Evolutionary conservation across 2,329 filamentous ascomycete genomes (phyloP), one percentile per base, ranked within the genome.

Genomic region (Monilinia polystroma): DNA sequence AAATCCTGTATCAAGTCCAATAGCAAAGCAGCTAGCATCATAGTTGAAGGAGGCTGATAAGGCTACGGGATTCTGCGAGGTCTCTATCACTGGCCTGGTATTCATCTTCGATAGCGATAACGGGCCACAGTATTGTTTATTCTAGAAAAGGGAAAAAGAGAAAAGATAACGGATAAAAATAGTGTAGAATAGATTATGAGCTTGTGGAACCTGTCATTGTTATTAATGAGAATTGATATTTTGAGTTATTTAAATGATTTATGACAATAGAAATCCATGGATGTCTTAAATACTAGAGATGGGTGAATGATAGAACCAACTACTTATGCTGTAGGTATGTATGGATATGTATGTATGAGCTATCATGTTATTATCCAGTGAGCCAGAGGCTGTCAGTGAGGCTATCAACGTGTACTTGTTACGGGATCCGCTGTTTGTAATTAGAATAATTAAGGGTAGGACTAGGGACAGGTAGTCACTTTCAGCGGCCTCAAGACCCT

Each of bases 21-120:
- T 90, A 35, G 92, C 86, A 78, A 98, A 98, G 75, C 90, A 93
- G 73, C 87, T 93, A 71, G 86, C 86, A 77, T 95, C 91, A 74
- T 87, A 84, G 76, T 97, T 98, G 81, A 97, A 97, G 11, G 90
- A 87, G 56, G 90, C 87, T 18, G 92, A 96, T 49, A 97, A 84
- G 14, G 93, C 93, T 68, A 88, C 85, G 5, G 90, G 89, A 64
- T 88, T 87, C 54, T 84, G 84, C 23, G 91, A 87, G 62, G 87
- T 87, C 80, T 96, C 92, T 75, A 98, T 92, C 66, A 91, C 87
- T 63, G 90, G 90, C 68, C 94, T 86, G 54, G 93, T 96, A 77
- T 98, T 95, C 95, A 98, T 99, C 81, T 75, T 68, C 51, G 60
- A 62, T 41, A 47, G 66, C 45, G 41, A 64, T 57, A 53, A 59